Evolutionary conservation across 2,329 filamentous ascomycete genomes (phyloP).

Genomic region (Onygenales sp.): DNA sequence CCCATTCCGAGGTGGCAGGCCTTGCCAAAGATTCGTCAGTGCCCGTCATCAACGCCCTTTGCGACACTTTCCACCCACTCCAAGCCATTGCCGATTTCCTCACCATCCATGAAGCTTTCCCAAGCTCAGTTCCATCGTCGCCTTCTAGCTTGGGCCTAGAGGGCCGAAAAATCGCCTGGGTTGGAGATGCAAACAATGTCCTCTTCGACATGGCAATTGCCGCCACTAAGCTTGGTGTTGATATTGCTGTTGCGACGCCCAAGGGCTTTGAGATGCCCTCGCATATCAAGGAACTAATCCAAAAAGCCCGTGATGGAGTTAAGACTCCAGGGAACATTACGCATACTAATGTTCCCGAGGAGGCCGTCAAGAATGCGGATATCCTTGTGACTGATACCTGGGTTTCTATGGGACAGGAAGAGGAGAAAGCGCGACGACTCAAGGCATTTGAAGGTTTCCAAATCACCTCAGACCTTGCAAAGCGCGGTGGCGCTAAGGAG

Average conservation of each 20-base stretch:
- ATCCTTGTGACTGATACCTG: constrained; percentile 94
- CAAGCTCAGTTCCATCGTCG: constrained; percentile 18
- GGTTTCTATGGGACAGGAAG: constrained; percentile 97
- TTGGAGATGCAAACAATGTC: constrained; percentile 95
- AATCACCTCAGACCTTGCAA: constrained; percentile 76
- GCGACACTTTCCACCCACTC: constrained; percentile 83
- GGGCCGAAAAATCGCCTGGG: constrained; percentile 86
- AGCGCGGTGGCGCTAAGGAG: constrained; percentile 73
- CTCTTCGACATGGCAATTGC: constrained; percentile 87
- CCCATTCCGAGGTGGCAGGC: constrained; percentile 63
- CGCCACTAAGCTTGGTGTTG: constrained; percentile 75
- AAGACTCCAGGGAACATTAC: constrained; percentile 54
- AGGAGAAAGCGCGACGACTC: constrained; percentile 65
- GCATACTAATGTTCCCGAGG: constrained; percentile 72
- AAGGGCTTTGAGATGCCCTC: constrained; percentile 72
- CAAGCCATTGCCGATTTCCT: constrained; percentile 92
- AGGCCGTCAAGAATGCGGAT: constrained; percentile 76
- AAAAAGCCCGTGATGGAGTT: constrained; percentile 49
- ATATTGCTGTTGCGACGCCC: constrained; percentile 81
- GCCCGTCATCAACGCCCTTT: constrained; percentile 79
- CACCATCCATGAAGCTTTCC: constrained; percentile 74
- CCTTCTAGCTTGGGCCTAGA: constrained; percentile 55
- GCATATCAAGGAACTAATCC: constrained; percentile 64
- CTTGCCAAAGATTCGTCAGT: constrained; percentile 65
- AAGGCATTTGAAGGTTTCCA: constrained; percentile 84